A percentile compares a stretch with the other conserved stretches of the same genome.
Conservation (phyloP, 1,284 basidiomycete species). For the Tilletia indica region DNA sequence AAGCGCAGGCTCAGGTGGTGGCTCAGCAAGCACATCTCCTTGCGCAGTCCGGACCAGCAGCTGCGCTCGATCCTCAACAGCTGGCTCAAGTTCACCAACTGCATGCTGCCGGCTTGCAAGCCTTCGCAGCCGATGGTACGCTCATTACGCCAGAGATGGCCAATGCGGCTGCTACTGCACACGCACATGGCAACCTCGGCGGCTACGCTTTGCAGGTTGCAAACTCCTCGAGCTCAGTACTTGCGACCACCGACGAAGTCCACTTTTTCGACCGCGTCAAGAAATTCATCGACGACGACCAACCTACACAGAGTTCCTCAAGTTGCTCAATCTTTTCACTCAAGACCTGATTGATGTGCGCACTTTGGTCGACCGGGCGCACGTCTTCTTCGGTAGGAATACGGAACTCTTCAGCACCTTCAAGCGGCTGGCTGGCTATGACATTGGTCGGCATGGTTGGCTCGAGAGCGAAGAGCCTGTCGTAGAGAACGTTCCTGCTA, state of each 20-base stretch:
- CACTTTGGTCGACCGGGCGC: slow-evolving; percentile 81
- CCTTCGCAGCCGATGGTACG: slow-evolving; percentile 15
- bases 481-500: slow-evolving; percentile 57
- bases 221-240: slow-evolving; percentile 26
- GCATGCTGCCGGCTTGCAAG: slow-evolving; percentile 20
- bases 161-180: slow-evolving; percentile 9
- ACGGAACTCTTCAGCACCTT: slow-evolving; percentile 81
- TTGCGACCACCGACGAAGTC: slow-evolving; percentile 76
- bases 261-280: slow-evolving; percentile 92
- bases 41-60: slow-evolving; percentile 6
- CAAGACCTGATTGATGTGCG: slow-evolving; percentile 85
- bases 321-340: slow-evolving; percentile 89
- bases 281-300: slow-evolving; percentile 77
- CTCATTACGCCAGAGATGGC: slow-evolving; percentile 17
- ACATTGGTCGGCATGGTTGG: slow-evolving; percentile 66
- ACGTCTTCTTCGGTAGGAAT: slow-evolving; percentile 73
- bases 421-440: slow-evolving; percentile 79
- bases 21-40: slow-evolving; percentile 3
- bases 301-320: slow-evolving; percentile 93
- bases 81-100: slow-evolving; percentile 18
- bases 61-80: slow-evolving; percentile 7
- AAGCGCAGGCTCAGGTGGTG: neutral
- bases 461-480: slow-evolving; percentile 59
- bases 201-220: slow-evolving; percentile 34
- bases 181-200: slow-evolving; percentile 18